Conservation (phyloP, 768 basidiomycete species). For the Kwoniella pini region DNA sequence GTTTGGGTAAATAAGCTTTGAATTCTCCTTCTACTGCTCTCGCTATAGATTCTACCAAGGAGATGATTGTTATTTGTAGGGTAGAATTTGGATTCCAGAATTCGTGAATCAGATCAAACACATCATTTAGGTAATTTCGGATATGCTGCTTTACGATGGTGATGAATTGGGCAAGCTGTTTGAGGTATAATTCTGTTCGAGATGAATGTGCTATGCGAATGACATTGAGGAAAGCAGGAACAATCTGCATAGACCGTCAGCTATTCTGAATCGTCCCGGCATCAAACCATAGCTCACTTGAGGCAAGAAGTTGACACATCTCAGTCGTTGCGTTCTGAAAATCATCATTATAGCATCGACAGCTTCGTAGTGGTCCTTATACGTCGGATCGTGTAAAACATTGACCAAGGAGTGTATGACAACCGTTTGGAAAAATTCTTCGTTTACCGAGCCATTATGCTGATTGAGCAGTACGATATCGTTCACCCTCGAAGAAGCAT, state of each 20-base stretch:
- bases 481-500: slow-evolving; percentile 57
- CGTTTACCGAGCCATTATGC: slow-evolving; percentile 62
- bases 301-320: slow-evolving; percentile 91
- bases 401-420: slow-evolving; percentile 84
- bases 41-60: slow-evolving; percentile 87
- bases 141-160: slow-evolving; percentile 97
- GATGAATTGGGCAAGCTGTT: slow-evolving; percentile 91
- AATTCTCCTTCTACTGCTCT: slow-evolving; percentile 95
- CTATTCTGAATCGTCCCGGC: too few species aligned
- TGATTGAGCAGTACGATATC: slow-evolving; percentile 57
- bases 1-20: slow-evolving; percentile 88
- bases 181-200: slow-evolving; percentile 79
- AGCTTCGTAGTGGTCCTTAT: slow-evolving; percentile 84
- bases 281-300: slow-evolving; percentile 73
- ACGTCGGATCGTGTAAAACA: slow-evolving; percentile 83
- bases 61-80: slow-evolving; percentile 87
- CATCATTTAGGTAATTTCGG: slow-evolving; percentile 81
- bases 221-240: slow-evolving; percentile 89
- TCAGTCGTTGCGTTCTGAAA: slow-evolving; percentile 95
- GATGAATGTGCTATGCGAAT: slow-evolving; percentile 74
- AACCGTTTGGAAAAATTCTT: slow-evolving; percentile 96
- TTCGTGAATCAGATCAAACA: slow-evolving; percentile 81
- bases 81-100: slow-evolving; percentile 74
- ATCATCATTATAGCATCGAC: slow-evolving; percentile 99
- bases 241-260: too few species aligned